These are phyloP conservation scores for Citrus medica DNA, from an alignment of 345 rosid genomes.

Conservation along the genomic window DNA sequence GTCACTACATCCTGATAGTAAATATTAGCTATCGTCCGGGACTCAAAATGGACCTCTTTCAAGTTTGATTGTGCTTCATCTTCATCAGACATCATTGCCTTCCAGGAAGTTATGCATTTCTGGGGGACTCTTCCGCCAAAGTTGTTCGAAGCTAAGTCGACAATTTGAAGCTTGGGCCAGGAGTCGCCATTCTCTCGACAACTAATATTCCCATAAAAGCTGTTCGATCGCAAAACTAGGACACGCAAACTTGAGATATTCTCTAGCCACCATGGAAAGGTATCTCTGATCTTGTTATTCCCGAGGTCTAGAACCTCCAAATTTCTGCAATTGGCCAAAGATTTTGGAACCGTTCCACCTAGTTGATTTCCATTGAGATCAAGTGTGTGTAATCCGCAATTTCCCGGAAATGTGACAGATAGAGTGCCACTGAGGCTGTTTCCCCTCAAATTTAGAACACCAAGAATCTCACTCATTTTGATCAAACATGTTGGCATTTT, in stretches of 20 bases:
- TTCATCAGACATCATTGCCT: constrained; percentile 34
- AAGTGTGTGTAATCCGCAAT: constrained; percentile 17
- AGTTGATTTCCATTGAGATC: constrained; percentile 30
- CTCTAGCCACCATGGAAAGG: constrained; percentile 38
- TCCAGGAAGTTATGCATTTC: constrained; percentile 22
- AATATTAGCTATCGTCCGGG: neutral
- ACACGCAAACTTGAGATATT: constrained; percentile 25
- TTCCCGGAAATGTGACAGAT: constrained; percentile 1
- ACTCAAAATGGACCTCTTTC: constrained; percentile 21
- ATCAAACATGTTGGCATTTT: constrained; percentile 21
- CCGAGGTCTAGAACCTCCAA: constrained; percentile 47
- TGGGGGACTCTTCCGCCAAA: constrained; percentile 17
- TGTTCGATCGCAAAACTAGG: constrained; percentile 46
- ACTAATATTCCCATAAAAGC: constrained; percentile 31
- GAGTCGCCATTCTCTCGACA: constrained; percentile 4
- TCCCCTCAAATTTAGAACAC: constrained; percentile 29
- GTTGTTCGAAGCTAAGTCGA: constrained; percentile 38
- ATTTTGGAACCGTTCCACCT: constrained; percentile 30
- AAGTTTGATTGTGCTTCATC: neutral
- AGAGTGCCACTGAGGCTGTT: constrained; percentile 22
- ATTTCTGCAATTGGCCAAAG: constrained; percentile 27
- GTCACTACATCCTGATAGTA: constrained; percentile 40
- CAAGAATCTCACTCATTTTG: neutral
- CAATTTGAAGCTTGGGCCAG: constrained; percentile 43
- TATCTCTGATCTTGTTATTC: constrained; percentile 31